Evolutionary conservation across 176 grass and related monocot genomes (phyloP), one percentile per base, ranked within the genome.

Genomic region (Avena atlantica): DNA sequence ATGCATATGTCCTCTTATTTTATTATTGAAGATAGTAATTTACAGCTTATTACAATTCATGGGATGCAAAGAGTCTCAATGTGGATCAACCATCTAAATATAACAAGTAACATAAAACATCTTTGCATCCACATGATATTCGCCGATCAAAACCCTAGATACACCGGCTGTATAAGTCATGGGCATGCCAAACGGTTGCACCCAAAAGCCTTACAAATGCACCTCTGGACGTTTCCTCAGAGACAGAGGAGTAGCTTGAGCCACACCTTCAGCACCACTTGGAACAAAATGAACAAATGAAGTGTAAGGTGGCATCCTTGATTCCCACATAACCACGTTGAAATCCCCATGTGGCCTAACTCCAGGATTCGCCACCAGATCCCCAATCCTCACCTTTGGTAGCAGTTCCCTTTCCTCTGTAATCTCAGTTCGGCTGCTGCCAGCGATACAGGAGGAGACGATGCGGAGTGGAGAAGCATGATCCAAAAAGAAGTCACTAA

Each of bases 221-320:
- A 42, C 6, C 1, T 6, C 40, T 42, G 40, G 40, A 42, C 40
- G 40, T 42, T 42, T 42, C 40, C 40, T 42, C 40, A 8, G 40
- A 52, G 14, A 9, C 12, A 76, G 49, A 76, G 15, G 8, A 29
- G 23, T 31, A 51, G 40, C 40, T 42, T 76, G 14, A 5, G 8
- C 8, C 48, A 76, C 48, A 53, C 48, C 12, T 19, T 24, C 0
- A 19, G 48, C 14, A 31, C 24, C 24, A 53, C 16, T 53, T 52
- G 47, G 23, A 75, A 52, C 23, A 3, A 75, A 75, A 75, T 75
- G 72, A 5, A 75, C 48, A 29, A 75, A 75, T 1, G 72, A 75
- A 4, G 13, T 52, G 13, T 52, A 75, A 1, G 72, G 72, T 10
- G 72, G 72, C 23, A 75, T 15, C 72, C 72, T 75, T 75, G 72